Conservation (phyloP, 495 filamentous ascomycete species). For the Acidomyces sp. region DNA sequence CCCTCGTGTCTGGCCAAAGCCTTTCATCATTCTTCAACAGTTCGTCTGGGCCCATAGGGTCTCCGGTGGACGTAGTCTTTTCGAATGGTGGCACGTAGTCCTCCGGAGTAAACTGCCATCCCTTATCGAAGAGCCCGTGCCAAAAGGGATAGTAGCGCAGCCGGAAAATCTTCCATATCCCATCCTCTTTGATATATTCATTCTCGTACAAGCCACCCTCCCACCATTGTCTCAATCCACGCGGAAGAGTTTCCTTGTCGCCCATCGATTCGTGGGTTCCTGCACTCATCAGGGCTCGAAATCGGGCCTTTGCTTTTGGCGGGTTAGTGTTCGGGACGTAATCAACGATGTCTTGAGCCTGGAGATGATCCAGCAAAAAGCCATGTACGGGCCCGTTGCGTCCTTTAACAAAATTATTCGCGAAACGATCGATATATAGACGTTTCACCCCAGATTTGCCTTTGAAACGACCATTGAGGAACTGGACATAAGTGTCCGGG, state of each 20-base stretch:
- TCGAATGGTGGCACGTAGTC: slow-evolving; percentile 38
- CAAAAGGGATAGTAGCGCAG: slow-evolving; percentile 45
- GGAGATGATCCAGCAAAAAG: slow-evolving; percentile 43
- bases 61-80: slow-evolving; percentile 33
- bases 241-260: slow-evolving; percentile 34
- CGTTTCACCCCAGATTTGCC: slow-evolving; percentile 40
- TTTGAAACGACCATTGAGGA: slow-evolving; percentile 41
- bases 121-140: slow-evolving; percentile 40
- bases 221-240: slow-evolving; percentile 42
- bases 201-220: slow-evolving; percentile 47
- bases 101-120: slow-evolving; percentile 40
- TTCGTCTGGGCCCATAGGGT: slow-evolving; percentile 40
- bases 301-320: slow-evolving; percentile 36
- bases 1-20: slow-evolving; percentile 43
- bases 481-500: slow-evolving; percentile 43
- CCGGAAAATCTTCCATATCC: slow-evolving; percentile 42
- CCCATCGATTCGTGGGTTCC: slow-evolving; percentile 37
- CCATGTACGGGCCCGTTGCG: slow-evolving; percentile 44
- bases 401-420: slow-evolving; percentile 27
- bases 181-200: slow-evolving; percentile 45
- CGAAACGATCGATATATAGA: slow-evolving; percentile 42
- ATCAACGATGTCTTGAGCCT: slow-evolving; percentile 38
- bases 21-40: slow-evolving; percentile 37
- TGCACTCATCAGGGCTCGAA: slow-evolving; percentile 43
- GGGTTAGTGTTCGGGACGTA: slow-evolving; percentile 30